A percentile compares a stretch with the other conserved stretches of the same genome.
phyloP scores from a whole-genome alignment of 768 basidiomycete species.

The Exidia glandulosa region DNA sequence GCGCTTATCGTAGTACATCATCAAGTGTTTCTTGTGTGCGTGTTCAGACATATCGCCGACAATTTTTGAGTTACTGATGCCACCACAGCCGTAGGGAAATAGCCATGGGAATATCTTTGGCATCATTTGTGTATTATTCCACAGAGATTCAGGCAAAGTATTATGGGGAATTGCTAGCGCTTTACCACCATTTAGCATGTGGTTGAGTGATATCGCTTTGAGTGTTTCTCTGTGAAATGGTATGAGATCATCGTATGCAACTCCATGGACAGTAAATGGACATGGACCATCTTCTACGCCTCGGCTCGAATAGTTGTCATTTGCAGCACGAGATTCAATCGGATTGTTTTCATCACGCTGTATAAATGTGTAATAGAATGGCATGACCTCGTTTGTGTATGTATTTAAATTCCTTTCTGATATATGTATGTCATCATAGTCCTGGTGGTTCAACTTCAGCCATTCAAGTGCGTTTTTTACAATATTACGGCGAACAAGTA shows the following conservation, averaged over 20 bases:
- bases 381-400: constrained; percentile 3
- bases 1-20: constrained; percentile 30
- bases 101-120: neutral
- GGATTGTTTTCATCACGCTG: constrained; percentile 10
- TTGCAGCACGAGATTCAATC: constrained; percentile 15
- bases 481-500: constrained; percentile 13
- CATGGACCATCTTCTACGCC: constrained; percentile 11
- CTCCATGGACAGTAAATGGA: constrained; percentile 11
- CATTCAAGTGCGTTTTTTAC: constrained; percentile 21
- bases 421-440: constrained; percentile 22
- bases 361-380: constrained; percentile 12
- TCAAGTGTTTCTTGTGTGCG: constrained; percentile 16
- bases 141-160: neutral
- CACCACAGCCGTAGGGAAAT: neutral
- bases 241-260: neutral
- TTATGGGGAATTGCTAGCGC: neutral
- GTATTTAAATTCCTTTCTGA: constrained; percentile 11
- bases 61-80: neutral
- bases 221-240: neutral
- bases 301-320: constrained; percentile 17
- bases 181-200: constrained; percentile 2
- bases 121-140: neutral
- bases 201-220: neutral
- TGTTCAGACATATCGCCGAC: neutral
- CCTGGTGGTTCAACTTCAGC: constrained; percentile 23